Evolutionary conservation across 1,284 basidiomycete species (phyloP), one percentile per base, ranked within the genome.

Genomic region (Xerocomus amazonicus): DNA sequence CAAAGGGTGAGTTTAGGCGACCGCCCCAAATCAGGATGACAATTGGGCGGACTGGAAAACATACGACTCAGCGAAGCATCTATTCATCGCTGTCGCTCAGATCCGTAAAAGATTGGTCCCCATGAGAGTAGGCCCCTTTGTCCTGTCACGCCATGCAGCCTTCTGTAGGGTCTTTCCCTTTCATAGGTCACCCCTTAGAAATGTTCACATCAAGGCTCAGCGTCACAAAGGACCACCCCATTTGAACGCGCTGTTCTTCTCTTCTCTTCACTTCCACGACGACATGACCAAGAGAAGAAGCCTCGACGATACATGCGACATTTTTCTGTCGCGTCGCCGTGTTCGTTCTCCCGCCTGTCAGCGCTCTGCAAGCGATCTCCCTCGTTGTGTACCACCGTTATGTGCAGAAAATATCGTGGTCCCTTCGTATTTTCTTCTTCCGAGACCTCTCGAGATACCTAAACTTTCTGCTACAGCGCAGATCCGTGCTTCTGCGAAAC

Each of bases 231-330:
- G 61, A 42, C 36, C 36, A 33, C 28, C 38, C 26, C 35, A 34
- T 40, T 59, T 56, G 49, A 52, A 53, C 46, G 49, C 44, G 10
- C 14, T 9, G 4, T 38, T 14, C 37, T 16, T 36, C 36, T 47
- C 47, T 40, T n/a, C 33, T 50, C 50, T 50, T 54, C 53, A 50
- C 44, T 57, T 47, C 45, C 42, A 57, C 60, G 55, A 50, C 50
- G 5, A 56, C 51, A 69, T 68, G 63, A 48, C 14, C 51, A 52
- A 52, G 45, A 61, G 48, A 38, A 51, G 39, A 36, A 68, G 67
- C 48, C 64, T 66, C 45, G 67, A 67, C 45, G 63, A 66, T 42
- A 54, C 62, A 1, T 66, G 67, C 55, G 47, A 55, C 46, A 35
- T 66, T 10, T 64, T 67, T 43, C 50, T 66, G 31, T 61, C 63